Conservation (phyloP, 345 rosid species). For the Brassica napus region DNA sequence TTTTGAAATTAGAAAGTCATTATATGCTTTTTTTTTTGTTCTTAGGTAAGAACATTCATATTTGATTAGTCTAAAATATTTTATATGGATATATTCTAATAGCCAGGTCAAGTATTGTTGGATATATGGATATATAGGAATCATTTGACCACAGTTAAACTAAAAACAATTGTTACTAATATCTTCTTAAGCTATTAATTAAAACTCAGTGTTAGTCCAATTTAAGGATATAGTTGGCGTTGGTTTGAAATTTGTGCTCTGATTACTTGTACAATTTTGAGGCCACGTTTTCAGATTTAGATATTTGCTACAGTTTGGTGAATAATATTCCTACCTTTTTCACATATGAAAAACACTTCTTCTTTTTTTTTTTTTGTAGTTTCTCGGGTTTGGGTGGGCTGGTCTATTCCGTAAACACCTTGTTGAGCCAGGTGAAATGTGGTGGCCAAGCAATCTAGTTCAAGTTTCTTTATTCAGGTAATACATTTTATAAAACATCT, state of each 20-base stretch:
- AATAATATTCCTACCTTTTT: background rate
- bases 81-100: background rate
- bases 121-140: background rate
- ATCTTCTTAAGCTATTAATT: background rate
- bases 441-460: conserved; percentile 84
- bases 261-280: conserved; percentile 1
- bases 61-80: background rate
- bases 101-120: background rate
- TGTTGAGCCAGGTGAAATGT: conserved; percentile 87
- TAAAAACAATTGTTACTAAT: background rate
- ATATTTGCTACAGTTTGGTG: background rate
- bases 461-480: conserved; percentile 84
- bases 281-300: background rate
- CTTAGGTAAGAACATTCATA: background rate
- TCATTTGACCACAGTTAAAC: conserved; percentile 4
- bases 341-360: background rate
- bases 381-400: conserved; percentile 89
- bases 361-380: conserved; percentile 33
- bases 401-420: conserved; percentile 69
- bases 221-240: conserved; percentile 2
- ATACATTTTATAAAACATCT: background rate
- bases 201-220: background rate
- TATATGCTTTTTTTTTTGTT: background rate
- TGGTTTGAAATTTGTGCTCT: conserved; percentile 18
- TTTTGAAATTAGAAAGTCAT: background rate